A percentile compares a stretch with the other conserved stretches of the same genome.
Conservation (phyloP, 179 eudicot genomes). For the Heliamphora pulchella region DNA sequence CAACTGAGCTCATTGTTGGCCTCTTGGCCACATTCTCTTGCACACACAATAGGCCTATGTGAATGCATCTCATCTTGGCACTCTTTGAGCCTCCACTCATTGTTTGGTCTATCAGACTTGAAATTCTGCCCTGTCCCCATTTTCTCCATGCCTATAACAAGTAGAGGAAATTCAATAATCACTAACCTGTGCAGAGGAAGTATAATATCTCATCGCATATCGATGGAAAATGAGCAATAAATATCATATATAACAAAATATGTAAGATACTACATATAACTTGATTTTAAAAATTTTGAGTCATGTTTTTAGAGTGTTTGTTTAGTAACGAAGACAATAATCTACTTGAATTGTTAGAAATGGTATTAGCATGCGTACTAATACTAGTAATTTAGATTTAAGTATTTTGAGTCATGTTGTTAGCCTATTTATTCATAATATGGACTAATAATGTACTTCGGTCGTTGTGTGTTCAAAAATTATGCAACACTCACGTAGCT, state of each 20-base stretch:
- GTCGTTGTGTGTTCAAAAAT: too few relatives aligned
- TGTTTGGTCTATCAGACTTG: not conserved
- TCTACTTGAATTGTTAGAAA: too few relatives aligned
- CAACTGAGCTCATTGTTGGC: conserved; percentile 11
- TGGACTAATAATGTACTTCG: too few relatives aligned
- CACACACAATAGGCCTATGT: conserved; percentile 10
- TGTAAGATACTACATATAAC: too few relatives aligned
- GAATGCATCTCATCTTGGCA: conserved; percentile 8
- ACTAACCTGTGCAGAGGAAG: not conserved
- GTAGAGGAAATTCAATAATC: not conserved
- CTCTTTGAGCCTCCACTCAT: not conserved
- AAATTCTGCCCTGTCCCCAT: conserved; percentile 8
- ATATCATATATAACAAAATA: too few relatives aligned
- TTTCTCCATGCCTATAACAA: conserved; percentile 11
- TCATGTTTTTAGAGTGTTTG: too few relatives aligned
- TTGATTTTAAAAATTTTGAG: too few relatives aligned
- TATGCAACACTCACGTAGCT: not conserved
- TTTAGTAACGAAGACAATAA: too few relatives aligned
- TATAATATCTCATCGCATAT: not conserved
- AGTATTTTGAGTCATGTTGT: too few relatives aligned
- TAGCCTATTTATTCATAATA: too few relatives aligned
- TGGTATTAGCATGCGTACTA: too few relatives aligned
- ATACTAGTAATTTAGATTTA: too few relatives aligned
- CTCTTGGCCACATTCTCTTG: conserved; percentile 13
- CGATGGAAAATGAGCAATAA: not conserved